Percentiles rank a stretch among this genome's conserved stretches.
These are phyloP conservation scores for Wolfiporia cocos DNA, from an alignment of 1,284 basidiomycete genomes.

Conservation along the genomic window DNA sequence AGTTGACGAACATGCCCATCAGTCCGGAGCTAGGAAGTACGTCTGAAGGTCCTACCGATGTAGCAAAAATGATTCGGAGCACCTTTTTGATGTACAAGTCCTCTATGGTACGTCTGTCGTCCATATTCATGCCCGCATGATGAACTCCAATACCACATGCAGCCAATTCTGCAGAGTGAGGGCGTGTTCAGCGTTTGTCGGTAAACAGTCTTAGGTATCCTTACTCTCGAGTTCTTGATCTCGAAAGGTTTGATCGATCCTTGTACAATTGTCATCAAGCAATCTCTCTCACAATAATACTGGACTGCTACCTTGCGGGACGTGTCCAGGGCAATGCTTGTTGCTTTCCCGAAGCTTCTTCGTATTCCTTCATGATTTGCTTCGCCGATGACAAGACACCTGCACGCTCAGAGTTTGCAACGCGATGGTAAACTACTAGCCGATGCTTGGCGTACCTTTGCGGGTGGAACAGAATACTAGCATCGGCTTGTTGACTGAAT, in stretches of 20 bases:
- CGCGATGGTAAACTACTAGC: too few species aligned
- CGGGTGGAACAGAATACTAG: slow-evolving; percentile 85
- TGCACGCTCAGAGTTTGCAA: slow-evolving; percentile 20
- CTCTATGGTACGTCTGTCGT: slow-evolving; percentile 70
- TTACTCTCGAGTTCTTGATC: slow-evolving; percentile 60
- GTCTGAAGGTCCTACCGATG: slow-evolving; percentile 61
- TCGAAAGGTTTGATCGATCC: slow-evolving; percentile 47
- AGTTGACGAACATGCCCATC: too few species aligned
- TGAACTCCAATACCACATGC: slow-evolving; percentile 75
- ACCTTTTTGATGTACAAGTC: slow-evolving; percentile 59
- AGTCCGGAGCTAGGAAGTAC: too few species aligned
- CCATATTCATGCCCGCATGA: slow-evolving; percentile 76
- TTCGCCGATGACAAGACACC: slow-evolving; percentile 72
- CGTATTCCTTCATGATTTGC: slow-evolving; percentile 67
- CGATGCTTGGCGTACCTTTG: slow-evolving; percentile 49
- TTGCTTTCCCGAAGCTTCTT: slow-evolving; percentile 44
- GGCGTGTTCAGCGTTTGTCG: neutral
- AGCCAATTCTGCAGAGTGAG: slow-evolving; percentile 43
- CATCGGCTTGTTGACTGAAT: slow-evolving; percentile 74
- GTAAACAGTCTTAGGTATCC: slow-evolving; percentile 9
- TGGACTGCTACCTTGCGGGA: slow-evolving; percentile 50
- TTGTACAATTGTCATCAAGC: slow-evolving; percentile 26
- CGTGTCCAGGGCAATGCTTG: slow-evolving; percentile 59
- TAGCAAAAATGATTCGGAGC: slow-evolving; percentile 67
- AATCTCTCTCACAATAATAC: too few species aligned